Percentiles rank a stretch among this genome's conserved stretches.
These are phyloP conservation scores for Candida loeiensis DNA, from an alignment of 805 yeast species.

Conservation along the genomic window DNA sequence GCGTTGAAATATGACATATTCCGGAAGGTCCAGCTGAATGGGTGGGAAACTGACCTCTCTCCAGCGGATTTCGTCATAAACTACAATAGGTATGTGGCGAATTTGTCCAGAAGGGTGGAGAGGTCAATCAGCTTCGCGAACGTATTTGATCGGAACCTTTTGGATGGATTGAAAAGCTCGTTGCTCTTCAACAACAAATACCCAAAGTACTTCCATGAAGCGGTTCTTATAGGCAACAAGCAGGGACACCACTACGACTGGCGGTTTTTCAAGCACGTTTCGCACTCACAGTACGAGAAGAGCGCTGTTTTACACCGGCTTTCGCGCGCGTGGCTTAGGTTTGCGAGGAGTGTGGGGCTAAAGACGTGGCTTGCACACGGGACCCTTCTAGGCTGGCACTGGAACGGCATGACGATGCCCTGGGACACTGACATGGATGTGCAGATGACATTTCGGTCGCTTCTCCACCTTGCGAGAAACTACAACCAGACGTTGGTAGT, in stretches of 20 bases:
- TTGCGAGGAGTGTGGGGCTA: slow-evolving; percentile 43
- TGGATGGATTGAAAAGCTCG: neutral
- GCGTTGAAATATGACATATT: slow-evolving; percentile 3
- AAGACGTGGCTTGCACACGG: slow-evolving; percentile 68
- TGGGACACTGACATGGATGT: slow-evolving; percentile 71
- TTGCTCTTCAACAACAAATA: slow-evolving; percentile 1
- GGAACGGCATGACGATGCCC: slow-evolving; percentile 60
- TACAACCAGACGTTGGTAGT: slow-evolving; percentile 49
- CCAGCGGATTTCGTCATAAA: slow-evolving; percentile 1
- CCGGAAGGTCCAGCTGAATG: slow-evolving; percentile 1
- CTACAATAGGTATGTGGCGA: neutral
- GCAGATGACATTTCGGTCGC: slow-evolving; percentile 51
- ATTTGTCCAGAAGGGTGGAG: neutral
- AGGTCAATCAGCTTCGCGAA: neutral
- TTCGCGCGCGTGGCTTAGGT: slow-evolving; percentile 50
- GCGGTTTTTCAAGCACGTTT: slow-evolving; percentile 31
- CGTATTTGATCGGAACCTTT: slow-evolving; percentile 1
- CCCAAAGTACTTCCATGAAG: slow-evolving; percentile 38
- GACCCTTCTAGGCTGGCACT: slow-evolving; percentile 57
- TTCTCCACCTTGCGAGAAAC: slow-evolving; percentile 44
- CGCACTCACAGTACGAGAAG: slow-evolving; percentile 28
- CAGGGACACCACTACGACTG: slow-evolving; percentile 32
- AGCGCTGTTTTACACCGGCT: slow-evolving; percentile 44
- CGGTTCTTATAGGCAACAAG: slow-evolving; percentile 20
- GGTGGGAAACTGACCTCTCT: neutral